phyloP scores from a whole-genome alignment of 192 early-diverging fungal species.

The Lobosporangium transversale region DNA sequence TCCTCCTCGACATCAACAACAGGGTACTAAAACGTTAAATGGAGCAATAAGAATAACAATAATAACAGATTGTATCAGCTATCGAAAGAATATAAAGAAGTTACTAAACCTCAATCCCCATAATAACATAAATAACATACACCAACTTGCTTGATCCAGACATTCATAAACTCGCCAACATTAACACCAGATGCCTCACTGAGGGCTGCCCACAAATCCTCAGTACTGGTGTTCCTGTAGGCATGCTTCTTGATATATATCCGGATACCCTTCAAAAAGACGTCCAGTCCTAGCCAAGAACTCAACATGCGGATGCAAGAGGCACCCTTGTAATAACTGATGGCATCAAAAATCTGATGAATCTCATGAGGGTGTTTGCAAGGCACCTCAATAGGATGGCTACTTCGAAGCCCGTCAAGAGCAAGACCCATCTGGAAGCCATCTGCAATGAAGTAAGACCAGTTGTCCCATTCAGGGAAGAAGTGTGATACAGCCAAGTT shows the following conservation, averaged over 20 bases:
- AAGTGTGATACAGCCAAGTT: conserved; percentile 87
- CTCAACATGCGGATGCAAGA: conserved; percentile 95
- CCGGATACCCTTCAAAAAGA: conserved; percentile 76
- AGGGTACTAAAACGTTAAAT: too few species aligned
- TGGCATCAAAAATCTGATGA: conserved; percentile 95
- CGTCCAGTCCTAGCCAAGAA: conserved; percentile 73
- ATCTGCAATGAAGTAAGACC: conserved; percentile 86
- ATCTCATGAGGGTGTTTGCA: conserved; percentile 88
- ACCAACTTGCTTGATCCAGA: conserved; percentile 90
- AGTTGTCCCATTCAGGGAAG: conserved; percentile 95
- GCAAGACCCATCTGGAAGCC: conserved; percentile 80
- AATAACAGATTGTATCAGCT: too few species aligned
- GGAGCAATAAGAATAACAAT: too few species aligned
- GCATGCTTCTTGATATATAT: conserved; percentile 85
- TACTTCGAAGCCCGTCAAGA: conserved; percentile 85
- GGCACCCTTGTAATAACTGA: conserved; percentile 91
- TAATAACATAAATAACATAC: conserved; percentile 36
- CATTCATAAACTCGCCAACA: conserved; percentile 83
- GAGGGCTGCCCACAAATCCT: conserved; percentile 89
- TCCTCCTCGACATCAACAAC: conserved; percentile 76
- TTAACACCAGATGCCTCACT: conserved; percentile 82
- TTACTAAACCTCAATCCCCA: background rate
- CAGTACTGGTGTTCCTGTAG: conserved; percentile 86
- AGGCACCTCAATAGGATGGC: conserved; percentile 93
- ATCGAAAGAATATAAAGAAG: background rate